A percentile compares a stretch with the other conserved stretches of the same genome.
Evolutionary conservation across 495 filamentous ascomycete genomes (phyloP).

Genomic region (Penicillium desertorum): DNA sequence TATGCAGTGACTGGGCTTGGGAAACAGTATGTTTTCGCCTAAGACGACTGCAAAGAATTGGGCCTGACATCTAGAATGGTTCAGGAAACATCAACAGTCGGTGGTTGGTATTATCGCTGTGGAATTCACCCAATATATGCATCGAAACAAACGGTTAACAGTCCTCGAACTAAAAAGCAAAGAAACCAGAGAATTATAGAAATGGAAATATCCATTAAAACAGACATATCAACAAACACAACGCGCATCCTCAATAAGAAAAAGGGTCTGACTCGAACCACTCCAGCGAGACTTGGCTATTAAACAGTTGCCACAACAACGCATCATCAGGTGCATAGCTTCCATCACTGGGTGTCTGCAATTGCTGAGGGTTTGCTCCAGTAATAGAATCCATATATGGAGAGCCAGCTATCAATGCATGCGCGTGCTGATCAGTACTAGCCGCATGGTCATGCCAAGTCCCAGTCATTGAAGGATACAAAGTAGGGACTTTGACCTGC

Average conservation of each 20-base stretch:
- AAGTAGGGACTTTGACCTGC: conserved; percentile 10
- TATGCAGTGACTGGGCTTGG: not conserved
- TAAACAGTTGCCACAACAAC: conserved; percentile 35
- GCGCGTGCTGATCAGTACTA: not conserved
- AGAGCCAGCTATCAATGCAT: not conserved
- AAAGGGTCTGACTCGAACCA: conserved; percentile 23
- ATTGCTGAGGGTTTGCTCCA: not conserved
- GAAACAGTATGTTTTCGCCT: not conserved
- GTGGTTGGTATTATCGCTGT: not conserved
- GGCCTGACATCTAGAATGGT: not conserved
- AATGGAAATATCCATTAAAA: not conserved
- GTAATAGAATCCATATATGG: not conserved
- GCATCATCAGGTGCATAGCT: conserved; percentile 19
- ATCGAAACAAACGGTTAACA: not conserved
- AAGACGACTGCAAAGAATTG: not conserved
- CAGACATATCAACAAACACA: not conserved
- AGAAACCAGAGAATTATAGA: not conserved
- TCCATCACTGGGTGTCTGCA: conserved; percentile 4
- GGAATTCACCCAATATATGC: not conserved
- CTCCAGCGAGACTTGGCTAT: conserved; percentile 29
- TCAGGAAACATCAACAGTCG: not conserved
- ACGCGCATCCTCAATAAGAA: not conserved
- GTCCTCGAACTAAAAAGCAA: not conserved
- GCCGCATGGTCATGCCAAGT: not conserved
- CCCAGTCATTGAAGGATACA: conserved; percentile 14